phyloP scores from a whole-genome alignment of 1,284 basidiomycete species.

The Tylopilus orsonianus region DNA sequence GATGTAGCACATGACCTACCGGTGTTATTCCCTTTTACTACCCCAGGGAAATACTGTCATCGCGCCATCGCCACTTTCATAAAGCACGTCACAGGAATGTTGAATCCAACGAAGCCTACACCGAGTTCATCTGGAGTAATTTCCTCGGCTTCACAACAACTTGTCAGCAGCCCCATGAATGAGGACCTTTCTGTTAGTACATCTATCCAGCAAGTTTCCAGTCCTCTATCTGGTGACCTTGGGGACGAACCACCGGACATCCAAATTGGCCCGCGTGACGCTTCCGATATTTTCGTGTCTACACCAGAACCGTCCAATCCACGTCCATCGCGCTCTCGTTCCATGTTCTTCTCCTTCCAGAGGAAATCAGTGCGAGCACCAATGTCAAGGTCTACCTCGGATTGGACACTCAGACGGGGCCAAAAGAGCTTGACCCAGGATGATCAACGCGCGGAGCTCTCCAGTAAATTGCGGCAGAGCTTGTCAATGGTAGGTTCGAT shows the following conservation, averaged over 20 bases:
- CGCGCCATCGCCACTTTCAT: constrained; percentile 69
- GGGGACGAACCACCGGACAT: not conserved
- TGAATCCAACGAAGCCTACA: constrained; percentile 5
- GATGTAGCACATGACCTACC: constrained; percentile 78
- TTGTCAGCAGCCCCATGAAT: constrained; percentile 4
- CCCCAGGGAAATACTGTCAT: constrained; percentile 77
- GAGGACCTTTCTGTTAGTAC: not conserved
- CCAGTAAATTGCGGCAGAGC: constrained; percentile 40
- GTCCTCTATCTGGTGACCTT: constrained; percentile 11
- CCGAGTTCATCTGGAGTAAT: constrained; percentile 16
- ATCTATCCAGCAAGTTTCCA: constrained; percentile 4
- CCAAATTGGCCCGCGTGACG: not conserved
- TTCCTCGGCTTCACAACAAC: not conserved
- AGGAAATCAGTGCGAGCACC: constrained; percentile 13
- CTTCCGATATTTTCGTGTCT: not conserved
- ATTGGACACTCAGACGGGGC: constrained; percentile 9
- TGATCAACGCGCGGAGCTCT: constrained; percentile 48
- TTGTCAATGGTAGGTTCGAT: constrained; percentile 21
- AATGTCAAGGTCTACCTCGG: constrained; percentile 19
- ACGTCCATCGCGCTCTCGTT: constrained; percentile 15
- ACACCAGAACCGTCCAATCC: not conserved
- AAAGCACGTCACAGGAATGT: constrained; percentile 59
- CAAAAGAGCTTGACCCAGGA: constrained; percentile 11
- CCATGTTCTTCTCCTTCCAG: constrained; percentile 17
- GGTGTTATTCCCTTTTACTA: constrained; percentile 80